Percentiles rank a stretch among this genome's conserved stretches.
phyloP scores from a whole-genome alignment of 225 moss, liverwort and hornwort species.

The Physcomitrellopsis africana region DNA sequence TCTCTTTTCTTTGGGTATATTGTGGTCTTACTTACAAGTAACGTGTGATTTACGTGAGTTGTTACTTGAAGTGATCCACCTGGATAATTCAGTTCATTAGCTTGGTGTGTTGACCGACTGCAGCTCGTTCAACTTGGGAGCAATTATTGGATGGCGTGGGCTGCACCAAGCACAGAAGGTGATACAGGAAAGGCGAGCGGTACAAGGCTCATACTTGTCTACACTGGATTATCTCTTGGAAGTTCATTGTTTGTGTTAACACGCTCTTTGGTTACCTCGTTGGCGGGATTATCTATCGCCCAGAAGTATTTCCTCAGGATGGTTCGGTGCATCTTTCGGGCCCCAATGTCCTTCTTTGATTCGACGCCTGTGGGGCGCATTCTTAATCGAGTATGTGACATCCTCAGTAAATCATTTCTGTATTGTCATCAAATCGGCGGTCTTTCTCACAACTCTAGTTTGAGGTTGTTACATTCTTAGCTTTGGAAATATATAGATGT shows the following conservation, averaged over 20 bases:
- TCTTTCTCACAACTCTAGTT: background rate
- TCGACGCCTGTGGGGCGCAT: conserved; percentile 68
- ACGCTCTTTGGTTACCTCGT: conserved; percentile 47
- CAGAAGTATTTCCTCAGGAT: conserved; percentile 63
- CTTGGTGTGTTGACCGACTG: conserved; percentile 14
- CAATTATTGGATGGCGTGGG: conserved; percentile 73
- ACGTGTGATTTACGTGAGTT: conserved; percentile 9
- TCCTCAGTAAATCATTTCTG: background rate
- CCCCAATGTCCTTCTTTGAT: conserved; percentile 72
- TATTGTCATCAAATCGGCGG: conserved; percentile 2
- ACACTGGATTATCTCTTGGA: conserved; percentile 50
- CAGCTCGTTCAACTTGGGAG: conserved; percentile 58
- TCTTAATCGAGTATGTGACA: conserved; percentile 56
- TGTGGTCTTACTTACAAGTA: background rate
- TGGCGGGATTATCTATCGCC: conserved; percentile 47
- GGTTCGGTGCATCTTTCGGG: conserved; percentile 69
- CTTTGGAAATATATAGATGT: background rate
- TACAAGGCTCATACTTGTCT: conserved; percentile 56
- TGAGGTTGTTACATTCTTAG: background rate
- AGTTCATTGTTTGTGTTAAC: conserved; percentile 59
- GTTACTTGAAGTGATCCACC: conserved; percentile 1
- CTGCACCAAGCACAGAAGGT: conserved; percentile 55
- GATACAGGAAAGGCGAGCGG: conserved; percentile 46
- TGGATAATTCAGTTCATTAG: background rate
- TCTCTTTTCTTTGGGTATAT: conserved; percentile 3